Evolutionary conservation across 169 alveolate genomes (phyloP).

Genomic region (Toxoplasma gondii): DNA sequence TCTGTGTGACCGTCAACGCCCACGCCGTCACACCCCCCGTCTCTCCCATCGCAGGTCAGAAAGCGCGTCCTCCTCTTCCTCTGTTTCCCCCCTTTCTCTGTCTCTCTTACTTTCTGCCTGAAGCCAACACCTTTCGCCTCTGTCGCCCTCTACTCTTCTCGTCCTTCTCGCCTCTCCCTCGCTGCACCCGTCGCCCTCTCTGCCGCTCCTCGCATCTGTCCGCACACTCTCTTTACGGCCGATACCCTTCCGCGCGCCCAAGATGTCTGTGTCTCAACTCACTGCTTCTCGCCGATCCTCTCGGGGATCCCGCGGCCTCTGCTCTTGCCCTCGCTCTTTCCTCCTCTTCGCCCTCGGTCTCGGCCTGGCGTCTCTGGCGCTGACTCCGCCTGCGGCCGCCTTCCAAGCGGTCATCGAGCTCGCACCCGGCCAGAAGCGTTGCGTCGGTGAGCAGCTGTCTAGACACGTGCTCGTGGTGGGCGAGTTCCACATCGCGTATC

Average conservation of each 20-base stretch:
- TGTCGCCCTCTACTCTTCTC: neutral
- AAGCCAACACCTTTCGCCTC: neutral
- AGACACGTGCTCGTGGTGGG: constrained; percentile 62
- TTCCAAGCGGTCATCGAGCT: constrained; percentile 58
- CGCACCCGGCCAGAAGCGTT: constrained; percentile 51
- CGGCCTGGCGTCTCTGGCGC: neutral
- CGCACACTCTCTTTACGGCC: no score
- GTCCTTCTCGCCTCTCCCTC: neutral
- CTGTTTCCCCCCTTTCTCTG: neutral
- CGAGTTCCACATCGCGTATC: constrained; percentile 35
- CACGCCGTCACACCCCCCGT: no score
- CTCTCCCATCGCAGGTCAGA: no score
- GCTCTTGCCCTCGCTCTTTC: neutral
- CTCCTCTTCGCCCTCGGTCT: neutral
- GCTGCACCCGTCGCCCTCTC: neutral
- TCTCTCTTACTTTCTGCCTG: neutral
- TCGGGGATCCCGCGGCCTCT: no score
- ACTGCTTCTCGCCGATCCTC: neutral
- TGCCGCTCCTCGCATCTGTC: neutral
- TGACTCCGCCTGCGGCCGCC: neutral
- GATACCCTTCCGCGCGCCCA: no score
- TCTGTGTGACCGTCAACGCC: no score
- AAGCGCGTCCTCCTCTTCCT: no score
- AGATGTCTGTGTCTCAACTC: neutral
- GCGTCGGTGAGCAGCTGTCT: constrained; percentile 68